Evolutionary conservation across 208 protist species (phyloP).

Genomic region (Leishmania tropica): DNA sequence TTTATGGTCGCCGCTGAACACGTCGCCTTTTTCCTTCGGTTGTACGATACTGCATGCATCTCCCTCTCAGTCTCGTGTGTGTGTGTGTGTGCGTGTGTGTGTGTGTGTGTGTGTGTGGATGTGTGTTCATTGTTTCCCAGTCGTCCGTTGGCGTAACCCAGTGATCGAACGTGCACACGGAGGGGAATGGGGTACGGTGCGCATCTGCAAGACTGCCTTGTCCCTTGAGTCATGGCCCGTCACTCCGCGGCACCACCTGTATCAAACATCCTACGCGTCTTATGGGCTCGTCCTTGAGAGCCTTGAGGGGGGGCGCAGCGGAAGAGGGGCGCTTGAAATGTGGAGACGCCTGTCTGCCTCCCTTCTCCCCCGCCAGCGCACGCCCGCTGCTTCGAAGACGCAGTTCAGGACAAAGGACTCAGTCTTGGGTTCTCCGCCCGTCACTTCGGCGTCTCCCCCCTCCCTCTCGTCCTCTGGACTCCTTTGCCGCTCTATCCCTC

Average conservation of each 20-base stretch:
- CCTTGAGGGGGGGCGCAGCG: not conserved
- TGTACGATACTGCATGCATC: not conserved
- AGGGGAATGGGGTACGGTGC: not conserved
- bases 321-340: not conserved
- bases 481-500: not conserved
- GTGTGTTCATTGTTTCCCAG: not conserved
- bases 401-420: not conserved
- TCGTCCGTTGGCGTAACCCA: not conserved
- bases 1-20: not conserved
- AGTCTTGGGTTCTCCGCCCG: not conserved
- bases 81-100: not conserved
- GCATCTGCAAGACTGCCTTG: not conserved
- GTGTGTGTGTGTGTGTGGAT: not conserved
- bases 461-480: not conserved
- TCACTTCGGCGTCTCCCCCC: slow-evolving; percentile 8
- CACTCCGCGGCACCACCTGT: not conserved
- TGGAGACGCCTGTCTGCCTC: no score
- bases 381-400: not conserved
- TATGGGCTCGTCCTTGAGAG: not conserved
- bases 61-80: not conserved
- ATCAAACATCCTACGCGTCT: not conserved
- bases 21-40: not conserved
- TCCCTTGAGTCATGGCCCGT: not conserved
- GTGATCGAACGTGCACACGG: not conserved
- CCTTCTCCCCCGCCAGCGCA: not conserved